Evolutionary conservation across 2,329 filamentous ascomycete genomes (phyloP), one percentile per base, ranked within the genome.

Genomic region (Cadophora sp.): DNA sequence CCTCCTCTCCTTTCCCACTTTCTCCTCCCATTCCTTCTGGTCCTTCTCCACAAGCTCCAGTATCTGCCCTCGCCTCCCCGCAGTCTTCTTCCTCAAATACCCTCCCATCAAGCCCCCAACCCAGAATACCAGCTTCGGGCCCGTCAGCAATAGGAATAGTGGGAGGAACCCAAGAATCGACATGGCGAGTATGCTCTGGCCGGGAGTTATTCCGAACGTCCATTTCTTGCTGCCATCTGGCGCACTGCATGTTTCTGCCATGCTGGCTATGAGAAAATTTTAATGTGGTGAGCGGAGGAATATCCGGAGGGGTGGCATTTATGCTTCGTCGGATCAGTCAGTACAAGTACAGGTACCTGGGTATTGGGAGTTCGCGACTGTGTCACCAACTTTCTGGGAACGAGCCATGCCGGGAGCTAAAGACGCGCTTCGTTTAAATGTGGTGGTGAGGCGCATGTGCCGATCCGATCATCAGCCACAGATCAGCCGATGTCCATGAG

Each of bases 1-100:
- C 36, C 77, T 76, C 66, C 73, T 78, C 59, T 77, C 77, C 41
- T 75, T 69, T 65, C 20, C 72, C 47, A n/a, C 48, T 16, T 43
- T 53, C 62, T 66, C 63, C 47, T 55, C 60, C 64, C 47, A 68
- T 11, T 71, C 72, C 16, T 62, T 75, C 71, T 74, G 80, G 48
- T 76, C 79, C 64, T 79, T 80, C 64, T 79, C 76, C 50, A 80
- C 78, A 76, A 84, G 84, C 58, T 83, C 78, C 67, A 90, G 76
- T 63, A 93, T 84, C 62, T 86, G 81, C 65, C 83, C 81, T 56
- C 85, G 84, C 61, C 89, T 85, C 64, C 87, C 88, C 20, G 87
- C 85, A 0, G 89, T 90, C 76, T 87, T 88, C 75, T 84, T 87
- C 63, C 82, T 82, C 65, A 93, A 79, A 71, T 86, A 85, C 81